Conservation (phyloP, 495 filamentous ascomycete species). For the Penicillium arizonense region DNA sequence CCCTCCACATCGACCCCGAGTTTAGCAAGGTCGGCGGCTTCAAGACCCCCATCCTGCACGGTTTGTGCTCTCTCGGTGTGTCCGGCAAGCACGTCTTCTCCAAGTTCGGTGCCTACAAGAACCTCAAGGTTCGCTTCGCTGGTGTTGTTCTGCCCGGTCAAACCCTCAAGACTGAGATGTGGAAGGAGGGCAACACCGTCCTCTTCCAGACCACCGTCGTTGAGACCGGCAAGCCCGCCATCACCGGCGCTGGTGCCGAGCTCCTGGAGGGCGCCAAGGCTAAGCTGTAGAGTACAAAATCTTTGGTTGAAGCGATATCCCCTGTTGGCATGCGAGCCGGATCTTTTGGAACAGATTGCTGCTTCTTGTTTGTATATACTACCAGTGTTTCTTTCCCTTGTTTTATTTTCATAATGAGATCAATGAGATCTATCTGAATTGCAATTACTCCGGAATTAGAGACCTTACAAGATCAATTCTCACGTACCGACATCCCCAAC, state of each 20-base stretch:
- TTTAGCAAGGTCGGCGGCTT: constrained; percentile 96
- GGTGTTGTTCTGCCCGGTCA: constrained; percentile 91
- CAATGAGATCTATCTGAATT: constrained; percentile 1
- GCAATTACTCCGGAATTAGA: not conserved
- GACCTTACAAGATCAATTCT: too few relatives aligned
- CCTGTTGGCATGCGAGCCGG: constrained; percentile 13
- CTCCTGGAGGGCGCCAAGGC: constrained; percentile 59
- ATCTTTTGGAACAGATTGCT: constrained; percentile 15
- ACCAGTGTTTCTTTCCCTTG: not conserved
- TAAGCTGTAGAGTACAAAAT: constrained; percentile 55
- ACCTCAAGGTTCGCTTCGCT: constrained; percentile 95
- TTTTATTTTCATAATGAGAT: constrained; percentile 4
- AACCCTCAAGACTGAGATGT: constrained; percentile 96
- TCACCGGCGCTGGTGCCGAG: constrained; percentile 85
- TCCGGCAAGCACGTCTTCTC: constrained; percentile 85
- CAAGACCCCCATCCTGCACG: constrained; percentile 92
- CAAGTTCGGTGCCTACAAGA: constrained; percentile 81
- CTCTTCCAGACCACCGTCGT: constrained; percentile 92
- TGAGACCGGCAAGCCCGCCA: constrained; percentile 94
- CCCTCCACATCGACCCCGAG: constrained; percentile 90
- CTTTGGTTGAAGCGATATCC: constrained; percentile 23
- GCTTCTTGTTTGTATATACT: constrained; percentile 26
- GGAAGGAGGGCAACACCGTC: constrained; percentile 88
- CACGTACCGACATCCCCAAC: too few relatives aligned
- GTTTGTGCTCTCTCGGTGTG: constrained; percentile 92